Conservation (phyloP, 208 protist species). For the Acanthamoeba castellanii region DNA sequence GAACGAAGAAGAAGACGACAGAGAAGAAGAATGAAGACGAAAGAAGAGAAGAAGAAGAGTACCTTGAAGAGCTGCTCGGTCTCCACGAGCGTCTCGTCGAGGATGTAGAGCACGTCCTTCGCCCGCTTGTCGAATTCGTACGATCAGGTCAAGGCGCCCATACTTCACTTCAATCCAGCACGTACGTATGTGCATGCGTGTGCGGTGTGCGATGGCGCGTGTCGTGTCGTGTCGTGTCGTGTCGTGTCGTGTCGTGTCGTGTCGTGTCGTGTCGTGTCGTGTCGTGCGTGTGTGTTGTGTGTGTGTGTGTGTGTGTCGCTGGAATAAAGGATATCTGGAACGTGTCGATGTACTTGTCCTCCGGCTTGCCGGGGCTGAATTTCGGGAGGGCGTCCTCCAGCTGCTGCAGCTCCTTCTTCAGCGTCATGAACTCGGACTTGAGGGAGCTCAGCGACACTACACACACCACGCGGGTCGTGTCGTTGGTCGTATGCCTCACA, state of each 20-base stretch:
- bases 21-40: not conserved
- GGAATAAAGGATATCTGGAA: not conserved
- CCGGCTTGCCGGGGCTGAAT: not conserved
- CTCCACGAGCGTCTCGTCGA: not conserved
- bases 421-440: not conserved
- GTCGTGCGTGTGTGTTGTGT: too few species aligned
- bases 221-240: too few species aligned
- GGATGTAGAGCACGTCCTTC: not conserved
- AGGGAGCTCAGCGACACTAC: not conserved
- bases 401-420: conserved; percentile 1
- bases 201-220: too few species aligned
- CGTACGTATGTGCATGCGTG: not conserved
- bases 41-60: not conserved
- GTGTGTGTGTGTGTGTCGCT: too few species aligned
- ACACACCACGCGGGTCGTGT: not conserved
- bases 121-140: conserved; percentile 1
- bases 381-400: not conserved
- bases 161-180: not conserved
- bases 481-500: too few species aligned
- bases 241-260: too few species aligned
- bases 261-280: too few species aligned
- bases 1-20: not conserved
- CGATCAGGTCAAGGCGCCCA: not conserved
- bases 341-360: not conserved
- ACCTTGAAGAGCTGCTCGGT: not conserved